Percentiles rank a stretch among this genome's conserved stretches.
Evolutionary conservation across 2,329 filamentous ascomycete species (phyloP).

Genomic region (Gaeumannomyces sp.): DNA sequence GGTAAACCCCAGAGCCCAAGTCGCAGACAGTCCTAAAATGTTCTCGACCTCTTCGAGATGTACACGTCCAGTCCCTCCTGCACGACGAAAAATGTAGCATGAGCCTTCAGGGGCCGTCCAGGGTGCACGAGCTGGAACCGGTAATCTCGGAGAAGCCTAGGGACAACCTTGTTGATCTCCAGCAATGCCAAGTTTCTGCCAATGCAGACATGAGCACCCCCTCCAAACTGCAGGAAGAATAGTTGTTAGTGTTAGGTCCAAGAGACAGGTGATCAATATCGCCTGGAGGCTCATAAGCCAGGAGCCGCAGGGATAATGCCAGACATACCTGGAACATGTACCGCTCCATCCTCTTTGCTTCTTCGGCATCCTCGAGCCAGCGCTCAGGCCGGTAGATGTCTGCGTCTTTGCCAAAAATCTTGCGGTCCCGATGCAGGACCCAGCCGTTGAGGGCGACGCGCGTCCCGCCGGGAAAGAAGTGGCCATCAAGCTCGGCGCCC

Average conservation of each 20-base stretch:
- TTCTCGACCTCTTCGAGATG: constrained; percentile 21
- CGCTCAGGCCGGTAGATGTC: constrained; percentile 47
- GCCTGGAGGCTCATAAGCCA: too few species aligned
- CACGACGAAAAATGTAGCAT: constrained; percentile 54
- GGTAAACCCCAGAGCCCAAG: too few species aligned
- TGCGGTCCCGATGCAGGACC: constrained; percentile 43
- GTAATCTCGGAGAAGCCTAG: constrained; percentile 47
- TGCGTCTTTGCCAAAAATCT: constrained; percentile 44
- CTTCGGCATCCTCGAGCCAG: constrained; percentile 44
- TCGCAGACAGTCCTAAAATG: background rate
- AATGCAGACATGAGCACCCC: constrained; percentile 48
- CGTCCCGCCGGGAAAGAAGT: constrained; percentile 45
- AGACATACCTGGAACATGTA: constrained; percentile 48
- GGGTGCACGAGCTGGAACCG: constrained; percentile 47
- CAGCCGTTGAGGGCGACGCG: constrained; percentile 48
- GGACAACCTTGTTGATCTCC: constrained; percentile 54
- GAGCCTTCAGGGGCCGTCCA: constrained; percentile 41
- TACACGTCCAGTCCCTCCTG: constrained; percentile 50
- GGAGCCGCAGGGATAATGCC: background rate
- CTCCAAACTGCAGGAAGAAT: constrained; percentile 38
- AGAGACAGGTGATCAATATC: too few species aligned
- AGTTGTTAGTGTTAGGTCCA: constrained; percentile 9
- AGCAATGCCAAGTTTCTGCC: constrained; percentile 48
- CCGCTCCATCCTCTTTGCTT: constrained; percentile 41
- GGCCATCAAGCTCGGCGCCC: constrained; percentile 45